phyloP scores from a whole-genome alignment of 1,139 yeast species.

The Scheffersomyces lignicola region DNA sequence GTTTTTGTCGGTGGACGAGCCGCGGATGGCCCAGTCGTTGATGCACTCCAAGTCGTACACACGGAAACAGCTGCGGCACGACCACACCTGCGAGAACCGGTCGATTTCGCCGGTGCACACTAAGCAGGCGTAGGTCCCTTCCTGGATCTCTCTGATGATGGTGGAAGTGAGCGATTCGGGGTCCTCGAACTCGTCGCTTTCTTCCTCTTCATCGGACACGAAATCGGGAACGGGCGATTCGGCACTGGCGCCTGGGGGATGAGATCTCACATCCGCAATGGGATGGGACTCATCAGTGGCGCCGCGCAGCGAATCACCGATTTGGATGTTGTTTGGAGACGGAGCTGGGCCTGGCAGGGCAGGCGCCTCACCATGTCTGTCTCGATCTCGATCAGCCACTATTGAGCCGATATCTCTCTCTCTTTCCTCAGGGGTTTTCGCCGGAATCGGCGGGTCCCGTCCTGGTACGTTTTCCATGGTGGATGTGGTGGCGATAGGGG shows the following conservation, averaged over 20 bases:
- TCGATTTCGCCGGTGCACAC: conserved; percentile 85
- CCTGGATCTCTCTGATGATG: conserved; percentile 55
- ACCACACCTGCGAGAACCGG: conserved; percentile 66
- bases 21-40: conserved; percentile 76
- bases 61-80: conserved; percentile 69
- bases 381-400: not conserved
- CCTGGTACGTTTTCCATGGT: too few relatives aligned
- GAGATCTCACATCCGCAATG: conserved; percentile 6
- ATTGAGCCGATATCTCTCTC: conserved; percentile 1
- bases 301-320: conserved; percentile 1
- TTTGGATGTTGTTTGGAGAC: too few relatives aligned
- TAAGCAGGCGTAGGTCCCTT: conserved; percentile 72
- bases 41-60: conserved; percentile 84
- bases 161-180: conserved; percentile 38
- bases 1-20: conserved; percentile 58
- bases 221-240: conserved; percentile 2
- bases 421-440: conserved; percentile 4
- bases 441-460: too few relatives aligned
- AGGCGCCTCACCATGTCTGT: not conserved
- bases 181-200: conserved; percentile 7
- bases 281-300: conserved; percentile 9
- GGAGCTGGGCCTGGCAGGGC: not conserved
- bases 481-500: too few relatives aligned
- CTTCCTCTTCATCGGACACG: conserved; percentile 4
- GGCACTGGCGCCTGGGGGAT: conserved; percentile 4